Conservation (phyloP, 1,284 basidiomycete species). For the Leccinum holopus region DNA sequence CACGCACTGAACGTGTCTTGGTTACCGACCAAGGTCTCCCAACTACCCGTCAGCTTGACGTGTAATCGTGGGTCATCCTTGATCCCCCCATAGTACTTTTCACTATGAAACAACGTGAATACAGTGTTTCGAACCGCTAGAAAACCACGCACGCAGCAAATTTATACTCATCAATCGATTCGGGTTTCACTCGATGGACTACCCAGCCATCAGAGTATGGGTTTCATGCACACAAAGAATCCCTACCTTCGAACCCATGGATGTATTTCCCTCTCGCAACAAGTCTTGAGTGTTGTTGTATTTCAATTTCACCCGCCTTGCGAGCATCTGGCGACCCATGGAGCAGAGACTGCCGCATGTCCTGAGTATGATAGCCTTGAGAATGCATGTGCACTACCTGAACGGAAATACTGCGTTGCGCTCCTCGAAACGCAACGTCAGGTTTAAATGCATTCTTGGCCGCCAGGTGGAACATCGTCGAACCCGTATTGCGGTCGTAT, state of each 20-base stretch:
- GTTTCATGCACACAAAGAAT: neutral
- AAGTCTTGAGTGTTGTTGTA: slow-evolving; percentile 78
- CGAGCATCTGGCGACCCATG: slow-evolving; percentile 85
- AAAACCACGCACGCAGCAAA: slow-evolving; percentile 70
- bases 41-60: slow-evolving; percentile 87
- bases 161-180: slow-evolving; percentile 78
- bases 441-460: slow-evolving; percentile 29
- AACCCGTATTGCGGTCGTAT: slow-evolving; percentile 2
- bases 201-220: slow-evolving; percentile 9
- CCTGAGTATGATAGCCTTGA: slow-evolving; percentile 24
- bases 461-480: slow-evolving; percentile 29
- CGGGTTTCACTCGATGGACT: slow-evolving; percentile 86
- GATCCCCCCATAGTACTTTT: slow-evolving; percentile 78
- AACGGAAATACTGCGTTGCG: slow-evolving; percentile 56
- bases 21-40: slow-evolving; percentile 86
- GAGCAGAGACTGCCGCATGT: slow-evolving; percentile 46
- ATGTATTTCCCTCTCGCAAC: slow-evolving; percentile 87
- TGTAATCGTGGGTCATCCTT: slow-evolving; percentile 69
- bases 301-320: slow-evolving; percentile 72
- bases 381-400: slow-evolving; percentile 45
- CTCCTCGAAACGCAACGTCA: slow-evolving; percentile 27
- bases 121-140: neutral
- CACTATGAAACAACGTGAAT: slow-evolving; percentile 44
- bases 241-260: slow-evolving; percentile 86
- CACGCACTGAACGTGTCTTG: slow-evolving; percentile 72